Evolutionary conservation across 225 moss, liverwort and hornwort genomes (phyloP).

Genomic region (Lunularia cruciata): DNA sequence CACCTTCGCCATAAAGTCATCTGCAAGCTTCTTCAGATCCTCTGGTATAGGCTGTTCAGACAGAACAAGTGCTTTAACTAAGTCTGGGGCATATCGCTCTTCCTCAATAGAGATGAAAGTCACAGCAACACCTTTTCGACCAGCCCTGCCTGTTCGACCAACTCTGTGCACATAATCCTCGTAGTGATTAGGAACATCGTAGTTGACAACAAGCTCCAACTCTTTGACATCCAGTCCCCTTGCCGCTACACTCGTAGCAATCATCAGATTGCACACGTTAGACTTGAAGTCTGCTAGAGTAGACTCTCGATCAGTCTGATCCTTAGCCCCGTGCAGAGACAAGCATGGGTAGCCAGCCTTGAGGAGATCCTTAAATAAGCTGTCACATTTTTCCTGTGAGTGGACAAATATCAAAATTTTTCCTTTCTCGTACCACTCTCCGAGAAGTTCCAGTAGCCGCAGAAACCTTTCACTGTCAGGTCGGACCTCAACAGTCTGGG

Average conservation of each 20-base stretch:
- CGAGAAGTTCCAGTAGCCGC: slow-evolving; percentile 85
- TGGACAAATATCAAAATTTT: slow-evolving; percentile 96
- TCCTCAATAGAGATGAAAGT: slow-evolving; percentile 96
- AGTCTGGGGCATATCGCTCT: slow-evolving; percentile 91
- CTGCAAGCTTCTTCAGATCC: slow-evolving; percentile 92
- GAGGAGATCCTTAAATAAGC: slow-evolving; percentile 81
- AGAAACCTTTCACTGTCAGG: slow-evolving; percentile 88
- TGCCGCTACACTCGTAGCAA: slow-evolving; percentile 97
- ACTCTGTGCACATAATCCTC: slow-evolving; percentile 99
- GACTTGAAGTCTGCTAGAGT: slow-evolving; percentile 96
- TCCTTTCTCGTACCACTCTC: slow-evolving; percentile 99
- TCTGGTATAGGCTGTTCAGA: slow-evolving; percentile 97
- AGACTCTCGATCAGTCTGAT: slow-evolving; percentile 94
- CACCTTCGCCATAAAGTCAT: slow-evolving; percentile 92
- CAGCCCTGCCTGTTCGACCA: slow-evolving; percentile 96
- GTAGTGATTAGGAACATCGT: slow-evolving; percentile 95
- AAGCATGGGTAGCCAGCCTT: slow-evolving; percentile 94
- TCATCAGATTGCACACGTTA: slow-evolving; percentile 93
- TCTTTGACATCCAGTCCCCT: slow-evolving; percentile 98
- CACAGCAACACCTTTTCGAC: slow-evolving; percentile 88
- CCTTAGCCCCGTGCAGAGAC: slow-evolving; percentile 96
- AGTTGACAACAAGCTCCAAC: slow-evolving; percentile 92
- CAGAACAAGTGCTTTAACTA: slow-evolving; percentile 88
- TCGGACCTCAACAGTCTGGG: slow-evolving; percentile 96
- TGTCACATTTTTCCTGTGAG: slow-evolving; percentile 97